Base-by-base conservation (phyloP, 2,329 filamentous ascomycete genomes). In the Elsinoe fawcettii region DNA sequence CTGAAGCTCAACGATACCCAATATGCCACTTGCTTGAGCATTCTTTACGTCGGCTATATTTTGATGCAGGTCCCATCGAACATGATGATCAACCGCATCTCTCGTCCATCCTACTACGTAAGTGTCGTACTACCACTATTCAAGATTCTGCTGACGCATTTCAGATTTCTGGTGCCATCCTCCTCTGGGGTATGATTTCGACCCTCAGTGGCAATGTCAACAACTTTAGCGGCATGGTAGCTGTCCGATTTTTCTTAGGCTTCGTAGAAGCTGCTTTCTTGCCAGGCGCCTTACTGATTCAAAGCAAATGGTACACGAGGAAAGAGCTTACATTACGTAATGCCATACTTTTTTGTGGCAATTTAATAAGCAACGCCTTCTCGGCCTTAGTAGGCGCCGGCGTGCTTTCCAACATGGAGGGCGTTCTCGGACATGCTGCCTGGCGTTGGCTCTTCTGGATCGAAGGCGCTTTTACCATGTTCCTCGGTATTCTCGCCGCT, bases 351-450 rank as follows among this genome's bases (percentile, higher is more conserved):
- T 66, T 64, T 57, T 62, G 60, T 25, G 65, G 64, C 20, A 63
- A 62, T 54, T 61, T 64, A 30, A 59, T 66, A 34, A 84, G 83
- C 0, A 84, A 84, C 2, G 85, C 86, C 1, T 88, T 89, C 63
- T 85, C 83, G 0, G 86, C 85, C 5, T 63, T 77, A 2, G 73
- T 77, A 20, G 74, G 73, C 11, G 73, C 74, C n/a, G 75, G 84
- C 3, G 85, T 90, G 55, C 84, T 79, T 1, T 71, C 75, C 16
- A 79, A 83, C 56, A 80, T 90, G 77, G 77, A 86, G 60, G 76
- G 80, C 5, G 70, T 72, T 0, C 71, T 70, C 12, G 83, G 82
- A 1, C 71, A 84, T 2, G 71, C 75, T 5, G 83, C 81, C 5
- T 88, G 77, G 84, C 66, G 62, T 57, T 66, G 61, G 63, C 25